Evolutionary conservation across 2,329 filamentous ascomycete species (phyloP).

Genomic region (Ophiognomonia clavigignenti-juglandacearum): DNA sequence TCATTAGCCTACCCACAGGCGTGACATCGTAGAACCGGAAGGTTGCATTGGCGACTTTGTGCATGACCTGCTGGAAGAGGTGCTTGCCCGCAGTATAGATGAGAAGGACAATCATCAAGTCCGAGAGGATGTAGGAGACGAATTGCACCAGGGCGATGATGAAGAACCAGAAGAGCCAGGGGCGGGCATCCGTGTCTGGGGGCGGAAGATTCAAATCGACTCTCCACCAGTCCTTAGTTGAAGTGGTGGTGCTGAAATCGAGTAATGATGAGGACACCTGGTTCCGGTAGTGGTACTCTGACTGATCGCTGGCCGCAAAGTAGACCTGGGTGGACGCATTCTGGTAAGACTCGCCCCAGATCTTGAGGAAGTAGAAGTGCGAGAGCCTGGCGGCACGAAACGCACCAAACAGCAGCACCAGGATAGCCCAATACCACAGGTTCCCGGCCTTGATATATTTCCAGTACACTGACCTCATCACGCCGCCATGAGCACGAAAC

Average conservation of each 20-base stretch:
- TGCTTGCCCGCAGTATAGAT: slow-evolving; percentile 71
- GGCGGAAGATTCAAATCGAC: slow-evolving; percentile 50
- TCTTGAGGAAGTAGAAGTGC: slow-evolving; percentile 77
- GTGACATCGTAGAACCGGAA: slow-evolving; percentile 92
- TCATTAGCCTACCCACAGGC: slow-evolving; percentile 85
- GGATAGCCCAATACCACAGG: slow-evolving; percentile 64
- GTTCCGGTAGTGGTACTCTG: slow-evolving; percentile 4
- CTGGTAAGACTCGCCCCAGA: slow-evolving; percentile 76
- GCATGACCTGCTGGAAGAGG: slow-evolving; percentile 70
- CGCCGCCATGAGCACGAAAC: slow-evolving; percentile 66
- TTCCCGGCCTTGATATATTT: slow-evolving; percentile 79
- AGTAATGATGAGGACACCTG: not conserved
- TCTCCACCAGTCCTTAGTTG: slow-evolving; percentile 22
- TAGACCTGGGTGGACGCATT: slow-evolving; percentile 17
- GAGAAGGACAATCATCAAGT: slow-evolving; percentile 68
- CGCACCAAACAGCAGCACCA: slow-evolving; percentile 57
- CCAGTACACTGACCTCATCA: slow-evolving; percentile 74
- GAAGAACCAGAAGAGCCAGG: slow-evolving; percentile 72
- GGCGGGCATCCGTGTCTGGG: slow-evolving; percentile 60
- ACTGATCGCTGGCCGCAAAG: slow-evolving; percentile 6
- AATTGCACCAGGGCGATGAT: slow-evolving; percentile 59
- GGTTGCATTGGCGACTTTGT: slow-evolving; percentile 69
- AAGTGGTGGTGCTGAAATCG: slow-evolving; percentile 4
- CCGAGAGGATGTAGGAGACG: slow-evolving; percentile 54
- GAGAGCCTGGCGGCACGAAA: slow-evolving; percentile 62